phyloP scores from a whole-genome alignment of 208 protist species.

The Histomonas meleagridis region DNA sequence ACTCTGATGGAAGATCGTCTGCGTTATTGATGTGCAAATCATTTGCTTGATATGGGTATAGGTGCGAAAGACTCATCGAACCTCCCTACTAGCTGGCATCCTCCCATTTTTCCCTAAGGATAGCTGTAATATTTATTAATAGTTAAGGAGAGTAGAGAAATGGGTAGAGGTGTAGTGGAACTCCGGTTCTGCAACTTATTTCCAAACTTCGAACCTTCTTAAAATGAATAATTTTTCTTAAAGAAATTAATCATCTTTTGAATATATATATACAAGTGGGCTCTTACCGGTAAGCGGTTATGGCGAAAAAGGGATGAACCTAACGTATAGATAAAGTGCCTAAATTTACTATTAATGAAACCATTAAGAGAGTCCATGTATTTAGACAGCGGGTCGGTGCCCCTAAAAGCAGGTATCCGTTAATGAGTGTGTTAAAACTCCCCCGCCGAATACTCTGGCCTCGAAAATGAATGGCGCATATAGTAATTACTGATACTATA shows the following conservation, averaged over 20 bases:
- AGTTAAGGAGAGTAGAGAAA: constrained; percentile 63
- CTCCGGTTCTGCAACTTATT: constrained; percentile 54
- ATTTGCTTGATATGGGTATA: constrained; percentile 50
- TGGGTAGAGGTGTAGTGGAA: constrained; percentile 59
- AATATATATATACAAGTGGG: constrained; percentile 59
- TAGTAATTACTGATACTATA: constrained; percentile 56
- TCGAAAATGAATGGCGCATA: constrained; percentile 66
- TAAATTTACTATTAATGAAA: constrained; percentile 54
- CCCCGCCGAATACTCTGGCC: constrained; percentile 63
- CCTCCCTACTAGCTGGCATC: constrained; percentile 70
- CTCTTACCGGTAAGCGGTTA: constrained; percentile 67
- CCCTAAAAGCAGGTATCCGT: constrained; percentile 64
- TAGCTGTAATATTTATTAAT: constrained; percentile 53
- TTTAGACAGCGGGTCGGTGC: constrained; percentile 64
- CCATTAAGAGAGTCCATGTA: constrained; percentile 60
- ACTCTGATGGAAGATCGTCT: constrained; percentile 54
- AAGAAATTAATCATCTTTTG: constrained; percentile 42
- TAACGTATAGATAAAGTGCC: constrained; percentile 57
- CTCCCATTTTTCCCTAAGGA: constrained; percentile 71
- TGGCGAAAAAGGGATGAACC: constrained; percentile 65
- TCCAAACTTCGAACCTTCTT: constrained; percentile 65
- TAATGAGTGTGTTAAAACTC: constrained; percentile 67
- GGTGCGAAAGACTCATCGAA: constrained; percentile 72
- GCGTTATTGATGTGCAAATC: constrained; percentile 56
- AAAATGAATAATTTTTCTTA: constrained; percentile 44